phyloP scores from a whole-genome alignment of 179 eudicot species.

The Spergularia azorica region DNA sequence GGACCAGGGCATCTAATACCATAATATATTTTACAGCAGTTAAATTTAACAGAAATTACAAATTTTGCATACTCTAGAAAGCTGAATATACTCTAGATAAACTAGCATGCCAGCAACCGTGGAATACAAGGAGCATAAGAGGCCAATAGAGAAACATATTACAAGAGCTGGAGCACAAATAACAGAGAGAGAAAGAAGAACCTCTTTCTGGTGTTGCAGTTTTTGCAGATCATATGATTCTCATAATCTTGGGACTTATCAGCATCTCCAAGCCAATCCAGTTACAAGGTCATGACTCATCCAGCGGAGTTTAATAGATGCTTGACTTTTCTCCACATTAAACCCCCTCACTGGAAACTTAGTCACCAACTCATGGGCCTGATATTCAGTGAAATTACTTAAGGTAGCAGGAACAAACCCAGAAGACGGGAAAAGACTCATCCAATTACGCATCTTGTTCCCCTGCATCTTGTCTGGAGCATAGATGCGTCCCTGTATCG shows the following conservation, averaged over 20 bases:
- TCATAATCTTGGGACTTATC: not conserved
- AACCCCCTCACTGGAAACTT: conserved; percentile 20
- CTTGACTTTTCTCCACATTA: conserved; percentile 23
- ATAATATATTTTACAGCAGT: not conserved
- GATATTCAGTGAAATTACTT: conserved; percentile 24
- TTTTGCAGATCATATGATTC: not conserved
- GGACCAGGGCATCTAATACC: not conserved
- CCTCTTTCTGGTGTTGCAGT: not conserved
- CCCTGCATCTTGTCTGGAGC: conserved; percentile 27
- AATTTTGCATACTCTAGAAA: conserved; percentile 9
- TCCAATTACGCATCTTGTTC: conserved; percentile 23
- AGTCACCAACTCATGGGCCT: conserved; percentile 19
- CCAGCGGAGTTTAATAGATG: conserved; percentile 26
- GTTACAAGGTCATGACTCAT: conserved; percentile 19
- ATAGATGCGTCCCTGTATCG: conserved; percentile 16
- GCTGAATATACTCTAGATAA: conserved; percentile 17
- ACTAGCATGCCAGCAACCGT: conserved; percentile 13
- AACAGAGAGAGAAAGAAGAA: not conserved
- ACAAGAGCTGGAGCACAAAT: not conserved
- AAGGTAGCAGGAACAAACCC: conserved; percentile 21
- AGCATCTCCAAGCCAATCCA: conserved; percentile 24
- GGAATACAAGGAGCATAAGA: not conserved
- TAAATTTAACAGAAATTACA: conserved; percentile 1
- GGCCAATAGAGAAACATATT: not conserved
- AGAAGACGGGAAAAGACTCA: conserved; percentile 19